Evolutionary conservation across 192 early-diverging fungal genomes (phyloP), one percentile per base, ranked within the genome.

Genomic region (Rhizophagus prolifer): DNA sequence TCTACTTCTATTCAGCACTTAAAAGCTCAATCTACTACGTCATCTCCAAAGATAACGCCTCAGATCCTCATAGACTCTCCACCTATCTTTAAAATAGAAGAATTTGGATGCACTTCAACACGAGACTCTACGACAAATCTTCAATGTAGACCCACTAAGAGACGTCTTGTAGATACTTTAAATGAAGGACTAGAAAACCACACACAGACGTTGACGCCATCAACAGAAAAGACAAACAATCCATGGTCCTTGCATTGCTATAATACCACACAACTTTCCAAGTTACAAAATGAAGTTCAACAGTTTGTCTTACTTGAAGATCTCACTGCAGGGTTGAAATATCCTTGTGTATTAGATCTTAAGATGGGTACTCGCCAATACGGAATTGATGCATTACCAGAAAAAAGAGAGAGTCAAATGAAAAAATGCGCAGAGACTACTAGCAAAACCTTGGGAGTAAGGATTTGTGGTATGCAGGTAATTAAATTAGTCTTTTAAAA

Each of bases 321-420:
- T 82, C 84, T 99, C 69, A 99, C 97, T 0, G 91, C 93, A 23
- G 91, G 93, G 10, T 83, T 98, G 81, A 86, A 90, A 80, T 90
- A 89, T 41, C 98, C 98, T 0, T 98, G 96, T 77, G 96, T 99
- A 21, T 87, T 99, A 58, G 96, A 99, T 81, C 88, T 99, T 68
- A 99, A 99, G 77, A 99, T 99, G 96, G 98, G 98, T 38, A 97
- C 95, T 16, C 86, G 98, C 8, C 98, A 99, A 82, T 92, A 97
- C 78, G 96, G 98, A 6, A 90, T 99, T 66, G 87, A 94, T 85
- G 96, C 93, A 2, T 86, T 91, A 0, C 83, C 87, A 16, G 90
- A 91, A 59, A 99, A 99, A 80, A 86, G 92, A 54, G 80, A 88
- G 31, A 95, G 92, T 54, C 97, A 99, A 82, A 96, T 92, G 54